phyloP scores from a whole-genome alignment of 345 rosid genomes.

The Brassica napus region Da-Ae NC_063447.1:19087001-19087500 shows the following conservation, averaged over 20 bases:
- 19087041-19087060: too few relatives aligned
- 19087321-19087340: conserved; percentile 27
- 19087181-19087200: conserved; percentile 93
- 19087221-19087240: conserved; percentile 86
- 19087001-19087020: too few relatives aligned
- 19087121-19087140: too few relatives aligned
- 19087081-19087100: too few relatives aligned
- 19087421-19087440: neutral
- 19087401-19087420: conserved; percentile 4
- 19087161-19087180: conserved; percentile 77
- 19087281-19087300: conserved; percentile 45
- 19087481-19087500: neutral
- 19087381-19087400: neutral
- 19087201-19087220: conserved; percentile 71
- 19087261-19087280: conserved; percentile 78
- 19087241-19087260: conserved; percentile 89
- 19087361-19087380: neutral
- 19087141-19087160: conserved; percentile 41
- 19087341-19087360: neutral
- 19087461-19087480: neutral
- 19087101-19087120: conserved; percentile 31
- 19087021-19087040: too few relatives aligned
- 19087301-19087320: conserved; percentile 79
- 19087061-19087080: too few relatives aligned
- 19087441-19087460: neutral